phyloP scores from a whole-genome alignment of 306 rosid genomes.

The Cicer chorassanicum region DNA sequence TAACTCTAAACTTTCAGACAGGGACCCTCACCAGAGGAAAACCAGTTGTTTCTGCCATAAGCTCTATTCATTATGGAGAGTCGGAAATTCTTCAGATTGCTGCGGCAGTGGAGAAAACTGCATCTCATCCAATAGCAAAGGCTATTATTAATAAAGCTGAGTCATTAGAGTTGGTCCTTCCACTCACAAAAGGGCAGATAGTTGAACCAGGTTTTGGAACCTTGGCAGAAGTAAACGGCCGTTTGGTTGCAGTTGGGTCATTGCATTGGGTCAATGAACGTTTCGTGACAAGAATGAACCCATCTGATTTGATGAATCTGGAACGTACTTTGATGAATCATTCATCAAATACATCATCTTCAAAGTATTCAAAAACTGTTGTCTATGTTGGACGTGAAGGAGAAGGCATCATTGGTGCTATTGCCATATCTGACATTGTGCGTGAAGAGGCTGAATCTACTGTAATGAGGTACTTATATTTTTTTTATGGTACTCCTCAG shows the following conservation, averaged over 20 bases:
- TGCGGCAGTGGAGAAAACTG: slow-evolving; percentile 97
- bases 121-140: slow-evolving; percentile 97
- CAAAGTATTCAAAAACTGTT: slow-evolving; percentile 77
- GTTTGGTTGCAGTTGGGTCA: slow-evolving; percentile 85
- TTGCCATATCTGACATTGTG: slow-evolving; percentile 82
- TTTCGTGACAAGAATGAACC: slow-evolving; percentile 58
- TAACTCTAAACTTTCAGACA: slow-evolving; percentile 66
- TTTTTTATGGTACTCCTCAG: not conserved
- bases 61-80: slow-evolving; percentile 69
- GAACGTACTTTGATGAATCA: slow-evolving; percentile 60
- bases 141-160: slow-evolving; percentile 83
- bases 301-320: slow-evolving; percentile 60
- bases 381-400: slow-evolving; percentile 96
- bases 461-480: slow-evolving; percentile 60
- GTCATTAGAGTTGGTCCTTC: slow-evolving; percentile 70
- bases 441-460: slow-evolving; percentile 87
- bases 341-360: slow-evolving; percentile 55
- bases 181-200: slow-evolving; percentile 75
- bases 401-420: slow-evolving; percentile 88
- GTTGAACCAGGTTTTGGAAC: slow-evolving; percentile 97
- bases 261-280: slow-evolving; percentile 77
- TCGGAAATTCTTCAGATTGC: slow-evolving; percentile 81
- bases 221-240: slow-evolving; percentile 81
- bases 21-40: slow-evolving; percentile 98
- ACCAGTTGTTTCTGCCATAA: slow-evolving; percentile 75